Percentiles rank a stretch among this genome's conserved stretches.
These are phyloP conservation scores for Cryphonectria carpinicola DNA, from an alignment of 2,329 filamentous ascomycete species.

Conservation along the genomic window DNA sequence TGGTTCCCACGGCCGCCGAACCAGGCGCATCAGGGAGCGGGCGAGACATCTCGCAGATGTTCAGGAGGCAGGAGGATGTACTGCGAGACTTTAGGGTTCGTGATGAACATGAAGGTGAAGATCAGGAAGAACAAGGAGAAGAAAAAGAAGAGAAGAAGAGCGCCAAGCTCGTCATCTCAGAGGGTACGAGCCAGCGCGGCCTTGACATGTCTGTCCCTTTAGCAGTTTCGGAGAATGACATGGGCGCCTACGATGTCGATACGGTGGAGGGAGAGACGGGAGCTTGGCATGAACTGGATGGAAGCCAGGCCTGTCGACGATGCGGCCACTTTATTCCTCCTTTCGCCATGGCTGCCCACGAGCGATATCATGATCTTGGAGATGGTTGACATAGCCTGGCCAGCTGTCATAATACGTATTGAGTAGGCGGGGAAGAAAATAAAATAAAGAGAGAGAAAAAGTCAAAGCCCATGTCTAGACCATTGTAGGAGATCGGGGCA, in stretches of 20 bases:
- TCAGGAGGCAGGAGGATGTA: conserved; percentile 71
- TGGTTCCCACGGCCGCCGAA: conserved; percentile 63
- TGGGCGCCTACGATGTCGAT: conserved; percentile 1
- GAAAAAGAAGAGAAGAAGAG: not conserved
- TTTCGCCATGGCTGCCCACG: conserved; percentile 24
- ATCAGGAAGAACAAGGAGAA: conserved; percentile 40
- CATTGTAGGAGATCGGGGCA: not conserved
- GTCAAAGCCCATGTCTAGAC: too few relatives aligned
- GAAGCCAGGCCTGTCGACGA: conserved; percentile 17
- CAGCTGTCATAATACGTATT: not conserved
- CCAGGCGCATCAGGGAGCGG: conserved; percentile 57
- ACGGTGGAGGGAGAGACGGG: conserved; percentile 18
- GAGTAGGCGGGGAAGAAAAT: too few relatives aligned
- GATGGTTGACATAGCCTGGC: not conserved
- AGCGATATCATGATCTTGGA: conserved; percentile 24
- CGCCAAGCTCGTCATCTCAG: conserved; percentile 29
- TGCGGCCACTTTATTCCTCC: conserved; percentile 25
- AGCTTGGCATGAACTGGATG: conserved; percentile 23
- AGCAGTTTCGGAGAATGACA: not conserved
- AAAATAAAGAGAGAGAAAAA: too few relatives aligned
- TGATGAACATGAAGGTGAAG: conserved; percentile 37
- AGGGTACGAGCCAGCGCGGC: conserved; percentile 28
- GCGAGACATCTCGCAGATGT: conserved; percentile 82
- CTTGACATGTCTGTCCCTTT: not conserved
- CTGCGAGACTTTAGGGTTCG: conserved; percentile 69